Conservation (phyloP, 192 early-diverging fungal genomes). For the Podila minutissima region DNA sequence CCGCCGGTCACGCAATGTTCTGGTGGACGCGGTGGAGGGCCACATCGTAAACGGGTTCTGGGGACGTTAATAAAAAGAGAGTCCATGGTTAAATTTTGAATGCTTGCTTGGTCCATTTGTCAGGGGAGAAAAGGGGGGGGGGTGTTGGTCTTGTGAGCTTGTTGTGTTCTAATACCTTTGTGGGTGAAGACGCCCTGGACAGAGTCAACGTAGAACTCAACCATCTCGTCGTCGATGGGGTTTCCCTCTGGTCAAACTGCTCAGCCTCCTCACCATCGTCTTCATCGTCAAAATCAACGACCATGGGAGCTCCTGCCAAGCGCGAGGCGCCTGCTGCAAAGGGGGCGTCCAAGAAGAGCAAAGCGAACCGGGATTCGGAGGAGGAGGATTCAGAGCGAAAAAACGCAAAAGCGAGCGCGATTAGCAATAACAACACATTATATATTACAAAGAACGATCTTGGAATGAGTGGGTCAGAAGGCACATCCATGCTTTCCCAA, state of each 20-base stretch:
- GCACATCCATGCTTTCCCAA: no score
- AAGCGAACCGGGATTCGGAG: constrained; percentile 26
- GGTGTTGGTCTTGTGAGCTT: no score
- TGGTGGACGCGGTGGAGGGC: constrained; percentile 80
- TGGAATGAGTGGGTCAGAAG: no score
- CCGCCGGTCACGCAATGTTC: constrained; percentile 83
- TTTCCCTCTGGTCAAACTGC: constrained; percentile 59
- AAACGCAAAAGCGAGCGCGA: no score
- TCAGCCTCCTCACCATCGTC: constrained; percentile 45
- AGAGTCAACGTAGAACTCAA: constrained; percentile 85
- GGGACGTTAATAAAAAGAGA: not conserved
- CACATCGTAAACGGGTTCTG: constrained; percentile 89
- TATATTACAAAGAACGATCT: no score
- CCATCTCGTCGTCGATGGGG: constrained; percentile 63
- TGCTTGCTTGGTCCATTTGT: not conserved
- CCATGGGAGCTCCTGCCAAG: constrained; percentile 18
- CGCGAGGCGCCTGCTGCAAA: constrained; percentile 32
- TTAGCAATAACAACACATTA: constrained; percentile 1
- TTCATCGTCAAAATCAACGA: not conserved
- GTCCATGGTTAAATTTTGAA: no score
- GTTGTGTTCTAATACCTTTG: constrained; percentile 59
- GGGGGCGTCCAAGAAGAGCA: constrained; percentile 34
- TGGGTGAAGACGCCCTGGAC: constrained; percentile 92
- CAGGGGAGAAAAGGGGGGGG: not conserved
- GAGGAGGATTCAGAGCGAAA: constrained; percentile 26